These are phyloP conservation scores for Pueraria montana DNA, from an alignment of 306 rosid species.

Conservation along the genomic window DNA sequence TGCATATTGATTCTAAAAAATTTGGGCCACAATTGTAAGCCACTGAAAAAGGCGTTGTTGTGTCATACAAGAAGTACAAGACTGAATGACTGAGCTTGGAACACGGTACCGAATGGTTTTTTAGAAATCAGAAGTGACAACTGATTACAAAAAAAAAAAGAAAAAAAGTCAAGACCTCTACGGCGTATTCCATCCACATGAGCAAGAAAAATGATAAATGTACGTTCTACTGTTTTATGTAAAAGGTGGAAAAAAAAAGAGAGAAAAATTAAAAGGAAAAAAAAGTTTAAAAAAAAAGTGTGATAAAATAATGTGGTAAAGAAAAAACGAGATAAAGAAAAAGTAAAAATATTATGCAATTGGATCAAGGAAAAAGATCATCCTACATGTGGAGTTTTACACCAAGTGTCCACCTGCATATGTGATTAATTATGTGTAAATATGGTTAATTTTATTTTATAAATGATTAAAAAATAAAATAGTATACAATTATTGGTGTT, in stretches of 20 bases:
- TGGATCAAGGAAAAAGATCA: background rate
- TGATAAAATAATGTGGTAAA: background rate
- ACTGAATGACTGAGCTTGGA: background rate
- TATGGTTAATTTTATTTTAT: too few relatives aligned
- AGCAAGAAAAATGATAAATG: background rate
- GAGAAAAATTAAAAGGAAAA: too few relatives aligned
- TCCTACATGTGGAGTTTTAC: too few relatives aligned
- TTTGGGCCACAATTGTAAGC: conserved; percentile 2
- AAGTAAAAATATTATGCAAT: background rate
- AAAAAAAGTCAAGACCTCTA: background rate
- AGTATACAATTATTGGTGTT: too few relatives aligned
- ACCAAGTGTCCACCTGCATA: too few relatives aligned
- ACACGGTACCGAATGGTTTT: background rate
- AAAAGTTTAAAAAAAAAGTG: too few relatives aligned
- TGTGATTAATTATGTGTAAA: too few relatives aligned
- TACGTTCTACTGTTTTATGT: background rate
- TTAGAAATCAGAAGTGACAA: background rate
- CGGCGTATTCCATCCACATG: background rate
- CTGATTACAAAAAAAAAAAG: background rate
- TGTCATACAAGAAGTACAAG: conserved; percentile 1
- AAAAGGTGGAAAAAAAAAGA: background rate
- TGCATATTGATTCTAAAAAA: background rate
- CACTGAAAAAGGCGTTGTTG: background rate
- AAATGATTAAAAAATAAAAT: too few relatives aligned
- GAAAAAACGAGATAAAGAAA: background rate